phyloP scores from a whole-genome alignment of 78 protist species.

The Creolimax fragrantissima region DNA sequence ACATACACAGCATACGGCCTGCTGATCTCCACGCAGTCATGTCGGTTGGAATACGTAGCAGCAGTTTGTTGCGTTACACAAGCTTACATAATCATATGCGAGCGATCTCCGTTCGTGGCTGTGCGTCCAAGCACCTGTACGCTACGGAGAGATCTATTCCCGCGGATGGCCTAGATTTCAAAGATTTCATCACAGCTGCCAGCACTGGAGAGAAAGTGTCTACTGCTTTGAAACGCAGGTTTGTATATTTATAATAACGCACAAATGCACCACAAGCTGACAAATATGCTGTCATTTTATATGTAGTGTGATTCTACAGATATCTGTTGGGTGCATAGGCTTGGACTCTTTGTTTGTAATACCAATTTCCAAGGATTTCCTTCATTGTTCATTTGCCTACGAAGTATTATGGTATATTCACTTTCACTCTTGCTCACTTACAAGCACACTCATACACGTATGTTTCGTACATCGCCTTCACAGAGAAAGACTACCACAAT shows the following conservation, averaged over 20 bases:
- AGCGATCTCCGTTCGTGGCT: too few species aligned
- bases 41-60: neutral
- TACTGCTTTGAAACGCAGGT: neutral
- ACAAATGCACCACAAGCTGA: neutral
- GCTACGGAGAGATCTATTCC: neutral
- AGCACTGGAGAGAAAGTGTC: neutral
- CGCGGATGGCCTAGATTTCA: neutral
- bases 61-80: neutral
- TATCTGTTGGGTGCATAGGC: neutral
- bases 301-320: neutral
- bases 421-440: neutral
- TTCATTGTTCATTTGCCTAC: neutral
- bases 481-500: constrained; percentile 6
- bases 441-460: neutral
- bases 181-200: neutral
- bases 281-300: too few species aligned
- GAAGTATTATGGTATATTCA: neutral
- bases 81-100: neutral
- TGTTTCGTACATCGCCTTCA: neutral
- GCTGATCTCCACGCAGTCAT: neutral
- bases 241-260: neutral
- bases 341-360: neutral
- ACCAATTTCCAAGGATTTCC: neutral
- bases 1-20: neutral
- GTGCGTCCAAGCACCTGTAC: too few species aligned